phyloP scores from a whole-genome alignment of 2,329 filamentous ascomycete species.

The Fusarium subtropicale region DNA sequence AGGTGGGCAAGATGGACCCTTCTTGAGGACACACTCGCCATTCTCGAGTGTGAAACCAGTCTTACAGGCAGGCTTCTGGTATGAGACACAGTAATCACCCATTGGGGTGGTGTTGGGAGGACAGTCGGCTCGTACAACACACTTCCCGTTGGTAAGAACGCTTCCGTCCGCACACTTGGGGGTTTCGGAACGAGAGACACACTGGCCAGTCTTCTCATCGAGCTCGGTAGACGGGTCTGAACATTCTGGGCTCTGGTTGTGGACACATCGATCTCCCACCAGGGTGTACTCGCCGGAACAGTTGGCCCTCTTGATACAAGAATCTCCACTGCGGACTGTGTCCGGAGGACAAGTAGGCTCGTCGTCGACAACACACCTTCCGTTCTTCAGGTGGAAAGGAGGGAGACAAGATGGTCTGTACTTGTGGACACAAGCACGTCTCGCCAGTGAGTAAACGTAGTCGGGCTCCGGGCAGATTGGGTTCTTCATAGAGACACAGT shows the following conservation, averaged over 20 bases:
- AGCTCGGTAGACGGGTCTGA: neutral
- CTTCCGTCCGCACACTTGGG: neutral
- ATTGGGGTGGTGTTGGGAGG: neutral
- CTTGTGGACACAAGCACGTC: neutral
- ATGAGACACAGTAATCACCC: constrained; percentile 5
- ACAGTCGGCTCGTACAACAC: neutral
- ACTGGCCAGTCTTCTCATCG: neutral
- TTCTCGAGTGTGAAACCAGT: neutral
- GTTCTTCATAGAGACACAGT: neutral
- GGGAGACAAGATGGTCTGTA: constrained; percentile 1
- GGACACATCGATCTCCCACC: neutral
- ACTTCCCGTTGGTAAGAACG: neutral
- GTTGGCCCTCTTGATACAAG: neutral
- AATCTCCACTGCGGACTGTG: neutral
- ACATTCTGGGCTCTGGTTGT: neutral
- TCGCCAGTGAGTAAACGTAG: neutral
- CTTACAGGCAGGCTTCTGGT: neutral
- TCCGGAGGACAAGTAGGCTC: neutral
- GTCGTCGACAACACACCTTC: neutral
- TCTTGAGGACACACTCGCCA: constrained; percentile 3
- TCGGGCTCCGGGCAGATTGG: constrained; percentile 1
- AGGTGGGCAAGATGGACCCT: neutral
- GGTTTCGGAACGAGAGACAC: neutral
- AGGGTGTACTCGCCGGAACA: neutral
- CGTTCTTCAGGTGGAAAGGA: neutral